A percentile compares a stretch with the other conserved stretches of the same genome.
These are phyloP conservation scores for Talaromyces sp. DNA, from an alignment of 2,329 filamentous ascomycete genomes.

Conservation along the genomic window DNA sequence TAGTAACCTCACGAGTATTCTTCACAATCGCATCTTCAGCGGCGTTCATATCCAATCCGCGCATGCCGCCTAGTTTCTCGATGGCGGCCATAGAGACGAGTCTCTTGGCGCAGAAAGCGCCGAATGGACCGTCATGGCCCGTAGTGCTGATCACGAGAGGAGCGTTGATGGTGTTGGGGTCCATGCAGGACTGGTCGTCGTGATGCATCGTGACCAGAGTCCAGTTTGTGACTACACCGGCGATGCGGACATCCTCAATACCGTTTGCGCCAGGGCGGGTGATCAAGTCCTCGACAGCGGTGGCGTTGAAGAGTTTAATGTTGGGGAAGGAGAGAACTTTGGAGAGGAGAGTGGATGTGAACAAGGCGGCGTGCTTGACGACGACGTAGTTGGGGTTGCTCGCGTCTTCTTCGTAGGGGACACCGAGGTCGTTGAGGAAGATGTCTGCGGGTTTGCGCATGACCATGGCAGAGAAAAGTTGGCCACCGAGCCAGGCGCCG, in stretches of 20 bases:
- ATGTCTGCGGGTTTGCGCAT: slow-evolving; percentile 89
- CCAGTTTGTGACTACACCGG: slow-evolving; percentile 94
- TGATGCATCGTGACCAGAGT: slow-evolving; percentile 84
- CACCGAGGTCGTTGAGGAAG: slow-evolving; percentile 76
- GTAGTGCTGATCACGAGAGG: slow-evolving; percentile 85
- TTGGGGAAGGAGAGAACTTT: slow-evolving; percentile 83
- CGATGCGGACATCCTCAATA: slow-evolving; percentile 62
- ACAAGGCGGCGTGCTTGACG: slow-evolving; percentile 89
- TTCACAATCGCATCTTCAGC: slow-evolving; percentile 94
- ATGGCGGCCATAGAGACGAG: slow-evolving; percentile 84
- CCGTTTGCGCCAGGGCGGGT: slow-evolving; percentile 62
- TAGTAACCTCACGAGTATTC: slow-evolving; percentile 80
- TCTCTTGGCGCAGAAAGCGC: slow-evolving; percentile 85
- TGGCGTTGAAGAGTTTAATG: slow-evolving; percentile 95
- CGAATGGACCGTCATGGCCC: slow-evolving; percentile 86
- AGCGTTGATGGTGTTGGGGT: slow-evolving; percentile 94
- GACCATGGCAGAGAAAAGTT: slow-evolving; percentile 93
- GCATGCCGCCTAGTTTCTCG: slow-evolving; percentile 84
- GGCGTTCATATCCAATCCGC: slow-evolving; percentile 85
- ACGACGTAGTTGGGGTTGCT: slow-evolving; percentile 84
- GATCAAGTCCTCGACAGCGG: slow-evolving; percentile 86
- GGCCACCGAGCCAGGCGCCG: slow-evolving; percentile 87
- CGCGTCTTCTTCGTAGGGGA: slow-evolving; percentile 84
- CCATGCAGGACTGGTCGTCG: slow-evolving; percentile 92
- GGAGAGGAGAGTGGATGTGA: slow-evolving; percentile 81